phyloP scores from a whole-genome alignment of 345 rosid genomes.

The Euclidium syriacum region DNA sequence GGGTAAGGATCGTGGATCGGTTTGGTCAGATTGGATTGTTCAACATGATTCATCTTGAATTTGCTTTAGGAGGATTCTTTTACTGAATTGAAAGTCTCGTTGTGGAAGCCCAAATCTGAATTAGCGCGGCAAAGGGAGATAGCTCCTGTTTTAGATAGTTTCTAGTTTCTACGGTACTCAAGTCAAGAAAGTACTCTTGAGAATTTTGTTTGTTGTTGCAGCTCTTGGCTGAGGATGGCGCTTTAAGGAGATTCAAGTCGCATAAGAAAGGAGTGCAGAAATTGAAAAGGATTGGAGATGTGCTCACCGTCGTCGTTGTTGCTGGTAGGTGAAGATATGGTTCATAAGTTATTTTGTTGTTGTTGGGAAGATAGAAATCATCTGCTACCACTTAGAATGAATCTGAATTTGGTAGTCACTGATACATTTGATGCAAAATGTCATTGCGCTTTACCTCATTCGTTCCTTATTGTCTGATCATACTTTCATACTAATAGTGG shows the following conservation, averaged over 20 bases:
- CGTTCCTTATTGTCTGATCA: background rate
- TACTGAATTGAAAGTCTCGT: background rate
- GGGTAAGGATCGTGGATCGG: background rate
- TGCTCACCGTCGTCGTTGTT: constrained; percentile 72
- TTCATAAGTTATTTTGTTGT: background rate
- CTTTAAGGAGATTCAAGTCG: constrained; percentile 72
- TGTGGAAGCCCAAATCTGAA: background rate
- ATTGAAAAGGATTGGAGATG: constrained; percentile 69
- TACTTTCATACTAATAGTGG: background rate
- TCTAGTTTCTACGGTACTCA: background rate
- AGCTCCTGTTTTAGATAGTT: background rate
- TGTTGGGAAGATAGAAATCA: background rate
- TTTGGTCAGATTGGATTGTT: constrained; percentile 1
- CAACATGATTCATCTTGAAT: background rate
- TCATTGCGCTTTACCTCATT: background rate
- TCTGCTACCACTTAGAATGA: background rate
- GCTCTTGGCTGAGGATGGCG: constrained; percentile 82
- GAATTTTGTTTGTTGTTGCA: constrained; percentile 36
- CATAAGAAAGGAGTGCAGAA: constrained; percentile 51
- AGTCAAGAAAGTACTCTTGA: too few relatives aligned
- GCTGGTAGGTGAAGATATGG: constrained; percentile 51
- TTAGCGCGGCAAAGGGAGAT: background rate
- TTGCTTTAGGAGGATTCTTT: background rate
- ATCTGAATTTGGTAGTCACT: background rate
- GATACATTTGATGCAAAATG: background rate